phyloP scores from a whole-genome alignment of 768 basidiomycete genomes.

The Suillus alpinus region DNA sequence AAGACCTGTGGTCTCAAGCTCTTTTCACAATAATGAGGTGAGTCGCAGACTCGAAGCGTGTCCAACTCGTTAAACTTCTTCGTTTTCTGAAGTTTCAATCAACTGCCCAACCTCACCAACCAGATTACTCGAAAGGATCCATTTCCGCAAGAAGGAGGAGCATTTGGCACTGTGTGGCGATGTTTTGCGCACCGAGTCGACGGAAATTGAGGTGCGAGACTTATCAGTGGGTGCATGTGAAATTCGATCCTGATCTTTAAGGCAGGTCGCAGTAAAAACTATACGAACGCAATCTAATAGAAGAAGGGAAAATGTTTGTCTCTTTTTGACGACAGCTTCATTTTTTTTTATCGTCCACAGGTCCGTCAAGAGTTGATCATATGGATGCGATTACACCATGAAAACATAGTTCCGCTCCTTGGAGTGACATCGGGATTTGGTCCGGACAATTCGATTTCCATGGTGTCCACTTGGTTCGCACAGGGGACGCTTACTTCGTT shows the following conservation, averaged over 20 bases:
- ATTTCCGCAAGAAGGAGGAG: neutral
- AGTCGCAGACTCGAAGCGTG: neutral
- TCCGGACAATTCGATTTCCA: conserved; percentile 12
- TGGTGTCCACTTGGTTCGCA: conserved; percentile 31
- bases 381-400: conserved; percentile 23
- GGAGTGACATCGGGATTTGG: conserved; percentile 27
- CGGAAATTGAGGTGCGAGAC: neutral
- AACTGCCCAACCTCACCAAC: neutral
- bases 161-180: neutral
- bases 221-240: neutral
- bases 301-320: neutral
- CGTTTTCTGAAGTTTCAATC: neutral
- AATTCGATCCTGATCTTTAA: neutral
- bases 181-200: neutral
- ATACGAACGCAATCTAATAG: neutral
- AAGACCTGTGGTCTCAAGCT: neutral
- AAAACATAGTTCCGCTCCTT: conserved; percentile 24
- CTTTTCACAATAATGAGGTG: neutral
- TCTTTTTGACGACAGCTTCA: neutral
- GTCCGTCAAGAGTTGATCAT: conserved; percentile 25
- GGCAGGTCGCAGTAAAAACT: neutral
- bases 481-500: conserved; percentile 23
- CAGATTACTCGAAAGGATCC: neutral
- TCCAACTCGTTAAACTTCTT: neutral
- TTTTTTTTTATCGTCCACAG: neutral